Evolutionary conservation across 495 filamentous ascomycete genomes (phyloP), one percentile per base, ranked within the genome.

Genomic region (Xanthoparmelia taractica): DNA sequence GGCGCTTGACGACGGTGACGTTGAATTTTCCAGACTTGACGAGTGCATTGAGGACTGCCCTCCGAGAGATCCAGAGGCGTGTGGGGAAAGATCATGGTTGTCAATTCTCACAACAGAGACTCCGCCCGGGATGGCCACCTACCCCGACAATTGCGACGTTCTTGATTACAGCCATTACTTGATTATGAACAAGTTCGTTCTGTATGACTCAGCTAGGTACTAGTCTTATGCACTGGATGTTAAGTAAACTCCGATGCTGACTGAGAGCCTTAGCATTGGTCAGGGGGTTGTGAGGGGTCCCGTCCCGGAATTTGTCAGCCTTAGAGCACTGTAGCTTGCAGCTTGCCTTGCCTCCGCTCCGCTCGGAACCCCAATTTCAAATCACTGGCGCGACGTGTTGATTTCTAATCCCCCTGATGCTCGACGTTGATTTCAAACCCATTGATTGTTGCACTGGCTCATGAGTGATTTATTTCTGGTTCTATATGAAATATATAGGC

Each of bases 21-120:
- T 78, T 71, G 74, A 87, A 86, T 25, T 25, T 47, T 27, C 77
- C 75, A 0, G 80, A 77, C 3, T 78, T 67, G 37, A 85, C 59
- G 23, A 90, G 77, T 25, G 76, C 78, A 43, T 77, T 67, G 60
- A 88, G 71, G 38, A 87, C 73, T 5, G 80, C n/a, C 75, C 72
- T 57, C 87, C 87, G 13, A 89, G 73, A 58, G 78, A 80, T 45
- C 87, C 87, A 2, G 77, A 78, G 10, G 77, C 84, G 59, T 65
- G 63, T 27, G 13, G 59, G 18, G 23, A 37, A 50, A 5, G 45
- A 15, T 65, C 10, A 65, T 45, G 40, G 59, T 37, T 57, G 54
- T 57, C 1, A 37, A 34, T 17, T 2, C 1, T 47, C 43, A 8
- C 4, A 1, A 47, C 11, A 47, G 43, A 47, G n/a, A 12, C 43